Evolutionary conservation across 2,329 filamentous ascomycete genomes (phyloP).

Genomic region (Claviceps capensis): DNA sequence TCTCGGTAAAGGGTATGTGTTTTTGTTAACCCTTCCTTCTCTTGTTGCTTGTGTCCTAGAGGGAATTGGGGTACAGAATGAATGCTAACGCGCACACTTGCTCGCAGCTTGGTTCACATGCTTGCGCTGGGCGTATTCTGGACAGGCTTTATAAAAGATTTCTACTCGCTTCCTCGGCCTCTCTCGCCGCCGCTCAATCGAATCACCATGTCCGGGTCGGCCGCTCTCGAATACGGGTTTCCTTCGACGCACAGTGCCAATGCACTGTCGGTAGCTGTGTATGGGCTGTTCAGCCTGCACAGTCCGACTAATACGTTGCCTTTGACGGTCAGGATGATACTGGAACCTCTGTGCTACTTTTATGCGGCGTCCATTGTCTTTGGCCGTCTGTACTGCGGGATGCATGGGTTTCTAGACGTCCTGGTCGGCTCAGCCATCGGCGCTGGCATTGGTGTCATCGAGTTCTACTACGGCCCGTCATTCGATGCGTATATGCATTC

Average conservation of each 20-base stretch:
- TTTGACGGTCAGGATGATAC: slow-evolving; percentile 40
- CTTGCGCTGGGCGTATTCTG: slow-evolving; percentile 69
- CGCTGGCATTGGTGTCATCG: slow-evolving; percentile 44
- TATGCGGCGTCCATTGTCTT: slow-evolving; percentile 84
- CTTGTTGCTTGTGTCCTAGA: neutral
- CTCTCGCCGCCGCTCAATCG: slow-evolving; percentile 82
- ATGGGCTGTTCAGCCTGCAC: slow-evolving; percentile 59
- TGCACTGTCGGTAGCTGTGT: slow-evolving; percentile 84
- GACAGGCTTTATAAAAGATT: slow-evolving; percentile 88
- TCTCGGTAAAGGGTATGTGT: slow-evolving; percentile 68
- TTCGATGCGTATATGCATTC: slow-evolving; percentile 60
- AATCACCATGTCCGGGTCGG: slow-evolving; percentile 95
- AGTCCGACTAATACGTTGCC: slow-evolving; percentile 49
- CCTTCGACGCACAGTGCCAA: slow-evolving; percentile 96
- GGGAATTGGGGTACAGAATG: neutral
- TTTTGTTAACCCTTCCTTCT: neutral
- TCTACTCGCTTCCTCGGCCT: slow-evolving; percentile 82
- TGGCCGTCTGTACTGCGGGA: slow-evolving; percentile 89
- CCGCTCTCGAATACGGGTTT: slow-evolving; percentile 91
- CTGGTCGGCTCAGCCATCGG: slow-evolving; percentile 68
- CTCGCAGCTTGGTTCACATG: slow-evolving; percentile 52
- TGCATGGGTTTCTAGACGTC: slow-evolving; percentile 95
- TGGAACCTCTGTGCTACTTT: slow-evolving; percentile 63
- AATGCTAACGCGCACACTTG: neutral
- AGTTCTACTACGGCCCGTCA: slow-evolving; percentile 44